phyloP scores from a whole-genome alignment of 306 rosid genomes.

The Comarum palustre region DNA sequence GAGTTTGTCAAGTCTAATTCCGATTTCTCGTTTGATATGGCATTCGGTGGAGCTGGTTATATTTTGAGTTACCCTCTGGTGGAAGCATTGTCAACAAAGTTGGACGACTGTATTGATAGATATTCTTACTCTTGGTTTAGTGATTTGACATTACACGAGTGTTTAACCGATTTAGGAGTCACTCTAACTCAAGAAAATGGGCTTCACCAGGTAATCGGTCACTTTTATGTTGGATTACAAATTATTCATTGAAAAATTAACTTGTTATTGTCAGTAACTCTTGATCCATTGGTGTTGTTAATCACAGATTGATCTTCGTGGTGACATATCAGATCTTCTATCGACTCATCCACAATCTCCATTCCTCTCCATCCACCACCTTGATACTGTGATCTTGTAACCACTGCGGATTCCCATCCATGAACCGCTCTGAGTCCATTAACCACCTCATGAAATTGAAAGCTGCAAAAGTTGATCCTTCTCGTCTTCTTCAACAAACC shows the following conservation, averaged over 20 bases:
- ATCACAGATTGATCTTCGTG: conserved; percentile 35
- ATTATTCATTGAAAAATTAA: too few species aligned
- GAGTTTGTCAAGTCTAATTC: conserved; percentile 28
- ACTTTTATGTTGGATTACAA: too few species aligned
- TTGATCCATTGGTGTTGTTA: not conserved
- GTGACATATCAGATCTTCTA: conserved; percentile 28
- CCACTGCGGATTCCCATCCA: too few species aligned
- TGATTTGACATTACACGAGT: not conserved
- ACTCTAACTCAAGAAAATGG: not conserved
- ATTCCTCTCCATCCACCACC: conserved; percentile 46
- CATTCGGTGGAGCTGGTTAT: conserved; percentile 6
- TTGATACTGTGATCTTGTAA: too few species aligned
- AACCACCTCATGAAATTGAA: conserved; percentile 36
- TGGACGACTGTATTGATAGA: not conserved
- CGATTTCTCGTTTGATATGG: not conserved
- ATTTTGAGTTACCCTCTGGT: not conserved
- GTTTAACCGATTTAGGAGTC: not conserved
- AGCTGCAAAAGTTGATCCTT: conserved; percentile 33
- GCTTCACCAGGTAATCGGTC: not conserved
- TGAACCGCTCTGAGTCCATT: conserved; percentile 39
- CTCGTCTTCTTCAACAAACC: conserved; percentile 50
- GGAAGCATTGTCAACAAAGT: not conserved
- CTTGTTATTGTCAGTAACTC: not conserved
- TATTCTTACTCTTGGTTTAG: not conserved
- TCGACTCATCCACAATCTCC: conserved; percentile 38